Percentiles rank a stretch among this genome's conserved stretches.
Evolutionary conservation across 169 alveolate species (phyloP).

Genomic region (Eimeria maxima): DNA sequence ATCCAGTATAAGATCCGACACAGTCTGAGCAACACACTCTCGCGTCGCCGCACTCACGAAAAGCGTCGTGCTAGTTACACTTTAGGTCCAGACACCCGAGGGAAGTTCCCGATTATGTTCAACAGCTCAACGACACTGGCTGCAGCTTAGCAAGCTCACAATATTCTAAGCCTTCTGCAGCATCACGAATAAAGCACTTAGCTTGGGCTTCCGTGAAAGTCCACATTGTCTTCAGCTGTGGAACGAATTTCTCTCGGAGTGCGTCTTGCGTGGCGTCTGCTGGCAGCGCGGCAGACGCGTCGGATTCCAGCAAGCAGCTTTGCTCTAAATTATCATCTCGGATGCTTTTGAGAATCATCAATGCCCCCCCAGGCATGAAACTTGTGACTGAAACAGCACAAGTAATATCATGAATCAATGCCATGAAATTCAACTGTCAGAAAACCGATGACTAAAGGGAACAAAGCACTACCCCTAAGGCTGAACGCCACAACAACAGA

Average conservation of each 20-base stretch:
- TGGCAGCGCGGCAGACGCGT: constrained; percentile 8
- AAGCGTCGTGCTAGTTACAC: not conserved
- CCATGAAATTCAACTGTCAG: not conserved
- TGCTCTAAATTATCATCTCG: constrained; percentile 47
- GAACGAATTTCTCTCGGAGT: constrained; percentile 53
- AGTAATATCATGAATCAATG: not conserved
- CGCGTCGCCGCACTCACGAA: not conserved
- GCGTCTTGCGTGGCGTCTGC: not conserved
- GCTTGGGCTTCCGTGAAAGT: constrained; percentile 76
- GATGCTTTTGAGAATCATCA: constrained; percentile 14
- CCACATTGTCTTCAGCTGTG: constrained; percentile 38
- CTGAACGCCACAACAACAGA: not conserved
- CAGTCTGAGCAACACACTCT: not conserved
- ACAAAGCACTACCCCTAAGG: not conserved
- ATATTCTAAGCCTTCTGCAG: constrained; percentile 77
- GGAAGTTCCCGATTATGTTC: not conserved
- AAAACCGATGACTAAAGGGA: not conserved
- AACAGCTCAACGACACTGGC: not conserved
- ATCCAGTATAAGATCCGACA: not conserved
- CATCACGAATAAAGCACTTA: constrained; percentile 81
- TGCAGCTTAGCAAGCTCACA: constrained; percentile 33
- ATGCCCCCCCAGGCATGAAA: constrained; percentile 40
- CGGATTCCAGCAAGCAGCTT: constrained; percentile 2
- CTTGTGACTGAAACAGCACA: constrained; percentile 40
- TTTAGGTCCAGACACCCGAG: not conserved